Percentiles rank a stretch among this genome's conserved stretches.
phyloP scores from a whole-genome alignment of 2,329 filamentous ascomycete genomes.

The Aspergillus pseudoviridinutans region DNA sequence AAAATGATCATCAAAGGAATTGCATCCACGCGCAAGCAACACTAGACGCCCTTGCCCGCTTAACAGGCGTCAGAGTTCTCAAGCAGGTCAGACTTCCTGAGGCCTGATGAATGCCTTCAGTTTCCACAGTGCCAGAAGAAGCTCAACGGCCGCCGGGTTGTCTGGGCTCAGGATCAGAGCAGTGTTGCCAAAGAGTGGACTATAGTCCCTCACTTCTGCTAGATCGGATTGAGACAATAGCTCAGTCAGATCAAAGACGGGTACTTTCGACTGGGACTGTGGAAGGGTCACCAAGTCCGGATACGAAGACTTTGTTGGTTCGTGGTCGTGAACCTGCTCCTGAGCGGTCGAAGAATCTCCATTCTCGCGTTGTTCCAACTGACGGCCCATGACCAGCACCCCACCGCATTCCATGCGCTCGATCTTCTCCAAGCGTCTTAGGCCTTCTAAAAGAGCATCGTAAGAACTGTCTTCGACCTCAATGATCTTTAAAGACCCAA shows the following conservation, averaged over 20 bases:
- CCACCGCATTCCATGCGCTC: conserved; percentile 29
- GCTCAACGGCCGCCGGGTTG: conserved; percentile 22
- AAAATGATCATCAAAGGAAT: neutral
- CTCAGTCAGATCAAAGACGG: conserved; percentile 34
- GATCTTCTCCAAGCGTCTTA: conserved; percentile 19
- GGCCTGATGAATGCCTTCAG: conserved; percentile 29
- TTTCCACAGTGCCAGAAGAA: conserved; percentile 38
- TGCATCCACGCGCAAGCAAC: neutral
- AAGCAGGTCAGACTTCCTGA: neutral
- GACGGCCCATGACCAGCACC: conserved; percentile 23
- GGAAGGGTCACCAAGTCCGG: conserved; percentile 30
- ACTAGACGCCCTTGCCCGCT: neutral
- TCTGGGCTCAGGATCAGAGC: conserved; percentile 36
- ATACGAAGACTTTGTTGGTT: conserved; percentile 2
- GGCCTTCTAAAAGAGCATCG: conserved; percentile 16
- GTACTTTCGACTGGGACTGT: conserved; percentile 26
- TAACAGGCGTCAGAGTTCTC: neutral
- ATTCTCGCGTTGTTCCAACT: neutral
- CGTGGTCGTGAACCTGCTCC: neutral
- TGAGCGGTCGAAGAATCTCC: neutral
- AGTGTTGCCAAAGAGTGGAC: conserved; percentile 27
- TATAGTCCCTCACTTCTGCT: conserved; percentile 22
- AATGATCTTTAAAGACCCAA: conserved; percentile 27
- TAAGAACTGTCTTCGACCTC: conserved; percentile 17
- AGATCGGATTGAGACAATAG: conserved; percentile 31